A percentile compares a stretch with the other conserved stretches of the same genome.
Evolutionary conservation across 192 early-diverging fungal species (phyloP).

Genomic region (Coemansia sp.): DNA sequence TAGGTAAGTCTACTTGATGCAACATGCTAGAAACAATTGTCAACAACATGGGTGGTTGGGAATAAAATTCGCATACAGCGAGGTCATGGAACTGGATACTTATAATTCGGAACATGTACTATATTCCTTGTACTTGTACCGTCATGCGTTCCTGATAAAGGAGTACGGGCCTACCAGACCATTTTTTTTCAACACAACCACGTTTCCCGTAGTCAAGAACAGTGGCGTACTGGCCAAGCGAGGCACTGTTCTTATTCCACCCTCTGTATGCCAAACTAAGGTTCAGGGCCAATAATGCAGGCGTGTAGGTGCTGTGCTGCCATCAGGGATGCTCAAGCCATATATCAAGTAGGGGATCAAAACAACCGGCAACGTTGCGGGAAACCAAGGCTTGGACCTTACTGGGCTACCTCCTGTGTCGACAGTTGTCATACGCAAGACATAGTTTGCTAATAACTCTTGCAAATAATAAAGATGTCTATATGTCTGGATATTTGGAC

Average conservation of each 20-base stretch:
- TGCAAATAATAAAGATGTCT: background rate
- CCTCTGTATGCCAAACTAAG: conserved; percentile 62
- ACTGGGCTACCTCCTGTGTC: conserved; percentile 57
- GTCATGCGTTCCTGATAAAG: conserved; percentile 76
- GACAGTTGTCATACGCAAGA: background rate
- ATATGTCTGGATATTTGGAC: background rate
- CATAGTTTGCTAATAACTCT: background rate
- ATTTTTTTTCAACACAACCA: conserved; percentile 19
- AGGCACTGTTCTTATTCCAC: conserved; percentile 65
- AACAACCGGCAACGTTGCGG: conserved; percentile 70
- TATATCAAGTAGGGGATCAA: conserved; percentile 62
- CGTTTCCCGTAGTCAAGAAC: conserved; percentile 22
- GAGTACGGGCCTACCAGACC: conserved; percentile 54
- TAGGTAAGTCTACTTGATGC: no score
- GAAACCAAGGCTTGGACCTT: conserved; percentile 67
- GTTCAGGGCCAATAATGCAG: conserved; percentile 78
- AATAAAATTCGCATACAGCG: conserved; percentile 19
- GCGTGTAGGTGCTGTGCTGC: conserved; percentile 84
- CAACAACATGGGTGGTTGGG: no score
- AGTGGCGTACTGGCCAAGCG: conserved; percentile 40
- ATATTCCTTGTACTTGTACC: conserved; percentile 82
- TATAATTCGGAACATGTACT: conserved; percentile 67
- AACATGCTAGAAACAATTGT: no score
- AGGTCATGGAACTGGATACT: conserved; percentile 69
- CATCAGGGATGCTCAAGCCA: conserved; percentile 61